These are phyloP conservation scores for Microbotryum silenes-acaulis DNA, from an alignment of 1,284 basidiomycete species.

Conservation along the genomic window DNA sequence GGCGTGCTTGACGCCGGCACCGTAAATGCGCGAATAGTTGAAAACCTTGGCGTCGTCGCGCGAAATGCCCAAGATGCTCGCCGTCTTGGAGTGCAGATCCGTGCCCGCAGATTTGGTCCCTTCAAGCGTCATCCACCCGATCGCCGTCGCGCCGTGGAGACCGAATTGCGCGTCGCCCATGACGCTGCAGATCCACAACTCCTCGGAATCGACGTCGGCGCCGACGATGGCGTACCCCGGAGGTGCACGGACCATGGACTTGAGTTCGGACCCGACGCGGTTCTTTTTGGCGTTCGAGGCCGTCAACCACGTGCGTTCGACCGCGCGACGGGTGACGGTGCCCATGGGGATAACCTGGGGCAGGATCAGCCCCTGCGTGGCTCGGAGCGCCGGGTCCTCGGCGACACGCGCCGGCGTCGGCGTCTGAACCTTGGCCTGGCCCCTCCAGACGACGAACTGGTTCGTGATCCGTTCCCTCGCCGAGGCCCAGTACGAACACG, in stretches of 20 bases:
- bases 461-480: constrained; percentile 84
- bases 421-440: constrained; percentile 30
- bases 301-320: constrained; percentile 97
- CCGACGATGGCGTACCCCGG: constrained; percentile 91
- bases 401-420: constrained; percentile 15
- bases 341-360: constrained; percentile 98
- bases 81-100: constrained; percentile 95
- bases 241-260: constrained; percentile 93
- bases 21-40: constrained; percentile 98
- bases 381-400: constrained; percentile 35
- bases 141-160: constrained; percentile 88
- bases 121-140: constrained; percentile 99
- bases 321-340: constrained; percentile 91
- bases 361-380: constrained; percentile 80
- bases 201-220: constrained; percentile 97
- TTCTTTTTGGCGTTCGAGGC: constrained; percentile 98
- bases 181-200: constrained; percentile 97
- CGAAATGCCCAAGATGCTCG: constrained; percentile 83
- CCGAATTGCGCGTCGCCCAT: constrained; percentile 99
- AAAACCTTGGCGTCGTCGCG: constrained; percentile 97
- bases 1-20: constrained; percentile 92
- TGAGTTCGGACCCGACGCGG: constrained; percentile 93
- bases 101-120: constrained; percentile 95
- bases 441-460: constrained; percentile 88
- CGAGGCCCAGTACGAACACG: constrained; percentile 97